Evolutionary conservation across 305 asterid genomes (phyloP).

Genomic region (Fraxinus angustifolia): DNA sequence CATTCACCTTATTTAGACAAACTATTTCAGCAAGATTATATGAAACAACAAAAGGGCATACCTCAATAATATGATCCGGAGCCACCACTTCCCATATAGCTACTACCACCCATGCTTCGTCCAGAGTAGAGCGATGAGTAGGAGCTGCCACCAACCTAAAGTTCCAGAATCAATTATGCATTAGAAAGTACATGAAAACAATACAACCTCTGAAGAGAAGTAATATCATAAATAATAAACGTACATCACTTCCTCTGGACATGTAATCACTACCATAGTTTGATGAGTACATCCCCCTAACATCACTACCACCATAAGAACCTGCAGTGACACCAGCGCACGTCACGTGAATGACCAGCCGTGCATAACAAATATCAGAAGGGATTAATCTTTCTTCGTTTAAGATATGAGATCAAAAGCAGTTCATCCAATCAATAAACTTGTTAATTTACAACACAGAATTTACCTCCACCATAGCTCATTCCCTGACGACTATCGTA

Average conservation of each 20-base stretch:
- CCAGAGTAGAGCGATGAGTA: conserved; percentile 74
- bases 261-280: conserved; percentile 73
- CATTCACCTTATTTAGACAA: conserved; percentile 16
- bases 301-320: conserved; percentile 68
- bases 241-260: conserved; percentile 80
- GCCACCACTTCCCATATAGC: conserved; percentile 81
- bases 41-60: conserved; percentile 19
- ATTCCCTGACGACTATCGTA: conserved; percentile 78
- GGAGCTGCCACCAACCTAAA: conserved; percentile 75
- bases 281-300: conserved; percentile 80
- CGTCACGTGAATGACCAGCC: background rate
- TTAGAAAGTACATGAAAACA: background rate
- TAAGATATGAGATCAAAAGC: background rate
- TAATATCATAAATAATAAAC: conserved; percentile 23
- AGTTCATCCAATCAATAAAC: background rate
- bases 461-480: conserved; percentile 77
- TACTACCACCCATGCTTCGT: conserved; percentile 69
- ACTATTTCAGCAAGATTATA: conserved; percentile 21
- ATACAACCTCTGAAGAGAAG: conserved; percentile 4
- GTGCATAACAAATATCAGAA: background rate
- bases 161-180: conserved; percentile 13
- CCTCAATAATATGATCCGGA: conserved; percentile 91
- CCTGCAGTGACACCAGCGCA: conserved; percentile 37
- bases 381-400: background rate
- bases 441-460: background rate